Evolutionary conservation across 2,329 filamentous ascomycete genomes (phyloP).

Genomic region (Colletotrichum nymphaeae): DNA sequence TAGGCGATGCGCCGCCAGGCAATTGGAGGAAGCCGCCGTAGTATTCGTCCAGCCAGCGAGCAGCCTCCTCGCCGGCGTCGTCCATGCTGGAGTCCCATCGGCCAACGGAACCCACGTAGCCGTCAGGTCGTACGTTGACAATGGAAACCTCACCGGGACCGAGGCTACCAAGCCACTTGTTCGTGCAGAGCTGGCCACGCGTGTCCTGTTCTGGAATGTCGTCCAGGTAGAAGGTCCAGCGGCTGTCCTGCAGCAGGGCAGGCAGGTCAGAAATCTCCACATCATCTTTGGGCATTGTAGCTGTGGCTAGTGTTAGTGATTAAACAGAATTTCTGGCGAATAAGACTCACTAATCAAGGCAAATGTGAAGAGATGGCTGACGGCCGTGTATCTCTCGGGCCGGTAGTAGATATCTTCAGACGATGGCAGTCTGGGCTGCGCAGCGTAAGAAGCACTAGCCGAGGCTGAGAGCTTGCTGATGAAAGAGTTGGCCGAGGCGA

Average conservation of each 20-base stretch:
- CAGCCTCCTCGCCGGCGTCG: constrained; percentile 62
- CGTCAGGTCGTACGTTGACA: constrained; percentile 77
- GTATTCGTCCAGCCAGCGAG: constrained; percentile 65
- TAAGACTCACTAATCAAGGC: constrained; percentile 70
- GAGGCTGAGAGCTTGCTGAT: constrained; percentile 69
- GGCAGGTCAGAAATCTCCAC: constrained; percentile 77
- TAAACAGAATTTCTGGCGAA: neutral
- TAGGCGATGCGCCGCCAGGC: constrained; percentile 43
- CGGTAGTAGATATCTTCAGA: constrained; percentile 74
- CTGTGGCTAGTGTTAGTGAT: constrained; percentile 41
- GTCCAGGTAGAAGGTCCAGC: constrained; percentile 80
- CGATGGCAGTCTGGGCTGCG: constrained; percentile 66
- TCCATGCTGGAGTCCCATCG: constrained; percentile 64
- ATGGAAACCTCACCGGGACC: constrained; percentile 69
- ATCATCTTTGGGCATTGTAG: constrained; percentile 69
- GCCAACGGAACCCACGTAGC: constrained; percentile 76
- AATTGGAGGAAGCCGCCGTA: constrained; percentile 66
- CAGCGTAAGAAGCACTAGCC: constrained; percentile 71
- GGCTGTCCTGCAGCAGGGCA: constrained; percentile 68
- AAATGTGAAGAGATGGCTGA: constrained; percentile 78
- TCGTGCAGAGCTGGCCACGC: constrained; percentile 65
- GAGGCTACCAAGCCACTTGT: constrained; percentile 76
- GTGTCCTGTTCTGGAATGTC: constrained; percentile 68
- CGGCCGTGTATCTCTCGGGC: constrained; percentile 75
- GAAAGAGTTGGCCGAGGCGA: constrained; percentile 64